Percentiles rank a stretch among this genome's conserved stretches.
phyloP scores from a whole-genome alignment of 371 early-diverging fungal species.

The Mortierella sp. region DNA sequence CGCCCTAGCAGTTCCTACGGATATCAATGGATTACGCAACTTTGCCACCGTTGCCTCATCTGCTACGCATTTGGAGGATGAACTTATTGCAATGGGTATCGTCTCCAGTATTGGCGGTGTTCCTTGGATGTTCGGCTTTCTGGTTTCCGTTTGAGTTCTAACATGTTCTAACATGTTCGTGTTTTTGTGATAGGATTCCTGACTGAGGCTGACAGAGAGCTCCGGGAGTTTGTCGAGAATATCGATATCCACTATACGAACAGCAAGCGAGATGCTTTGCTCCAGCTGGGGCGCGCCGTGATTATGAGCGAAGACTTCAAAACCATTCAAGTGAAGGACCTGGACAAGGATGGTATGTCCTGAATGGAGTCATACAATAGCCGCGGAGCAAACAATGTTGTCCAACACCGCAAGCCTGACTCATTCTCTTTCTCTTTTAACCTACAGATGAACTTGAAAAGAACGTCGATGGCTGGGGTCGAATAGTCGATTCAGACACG shows the following conservation, averaged over 20 bases:
- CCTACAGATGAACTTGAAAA: constrained; percentile 38
- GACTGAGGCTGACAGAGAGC: constrained; percentile 34
- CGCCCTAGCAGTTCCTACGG: constrained; percentile 22
- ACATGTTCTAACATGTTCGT: not conserved
- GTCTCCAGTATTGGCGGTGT: too few species aligned
- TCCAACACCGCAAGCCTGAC: not conserved
- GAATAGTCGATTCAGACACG: constrained; percentile 27
- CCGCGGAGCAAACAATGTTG: too few species aligned
- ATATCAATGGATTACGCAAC: constrained; percentile 31
- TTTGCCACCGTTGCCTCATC: constrained; percentile 30
- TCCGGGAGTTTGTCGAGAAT: constrained; percentile 43
- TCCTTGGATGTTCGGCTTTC: too few species aligned
- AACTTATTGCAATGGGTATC: constrained; percentile 51
- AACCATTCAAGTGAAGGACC: constrained; percentile 40
- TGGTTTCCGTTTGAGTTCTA: not conserved
- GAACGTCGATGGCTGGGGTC: constrained; percentile 30
- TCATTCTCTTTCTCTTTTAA: not conserved
- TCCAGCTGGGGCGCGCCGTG: constrained; percentile 49
- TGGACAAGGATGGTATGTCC: constrained; percentile 38
- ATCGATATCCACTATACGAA: constrained; percentile 57
- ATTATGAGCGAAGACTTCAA: constrained; percentile 57
- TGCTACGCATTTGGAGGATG: constrained; percentile 40
- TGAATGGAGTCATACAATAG: not conserved
- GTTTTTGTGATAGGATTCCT: constrained; percentile 30
- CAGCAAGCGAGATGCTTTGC: constrained; percentile 36